Percentiles rank a stretch among this genome's conserved stretches.
These are phyloP conservation scores for Pseudohalonectria lignicola DNA, from an alignment of 2,329 filamentous ascomycete genomes.

Conservation along the genomic window DNA sequence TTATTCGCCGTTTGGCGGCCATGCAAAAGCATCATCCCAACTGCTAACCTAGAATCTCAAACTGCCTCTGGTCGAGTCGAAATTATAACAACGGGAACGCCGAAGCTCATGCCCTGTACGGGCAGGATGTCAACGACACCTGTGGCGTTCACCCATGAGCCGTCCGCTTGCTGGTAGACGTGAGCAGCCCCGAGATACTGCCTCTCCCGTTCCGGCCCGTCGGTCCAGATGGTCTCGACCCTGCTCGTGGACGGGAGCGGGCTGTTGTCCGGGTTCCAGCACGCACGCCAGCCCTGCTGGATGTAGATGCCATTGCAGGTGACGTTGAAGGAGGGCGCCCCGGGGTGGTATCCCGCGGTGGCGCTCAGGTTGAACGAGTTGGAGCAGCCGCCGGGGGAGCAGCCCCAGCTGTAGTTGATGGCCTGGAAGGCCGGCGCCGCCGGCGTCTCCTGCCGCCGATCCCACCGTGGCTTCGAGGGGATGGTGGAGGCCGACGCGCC, in stretches of 20 bases:
- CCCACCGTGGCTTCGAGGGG: background rate
- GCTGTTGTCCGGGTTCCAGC: conserved; percentile 6
- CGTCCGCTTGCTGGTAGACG: conserved; percentile 5
- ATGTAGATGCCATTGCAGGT: conserved; percentile 14
- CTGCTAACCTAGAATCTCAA: too few species aligned
- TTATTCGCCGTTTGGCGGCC: too few species aligned
- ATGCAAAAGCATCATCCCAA: too few species aligned
- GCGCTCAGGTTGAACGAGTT: conserved; percentile 12
- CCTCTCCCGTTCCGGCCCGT: conserved; percentile 6
- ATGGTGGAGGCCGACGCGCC: background rate
- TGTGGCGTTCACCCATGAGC: background rate
- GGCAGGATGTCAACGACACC: background rate
- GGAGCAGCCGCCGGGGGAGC: conserved; percentile 14
- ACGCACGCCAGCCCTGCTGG: conserved; percentile 12
- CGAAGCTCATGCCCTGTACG: background rate
- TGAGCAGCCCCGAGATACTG: conserved; percentile 13
- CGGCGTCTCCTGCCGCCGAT: background rate
- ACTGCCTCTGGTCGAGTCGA: background rate
- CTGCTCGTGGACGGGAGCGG: conserved; percentile 4
- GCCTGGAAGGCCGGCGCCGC: background rate
- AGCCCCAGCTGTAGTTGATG: conserved; percentile 6
- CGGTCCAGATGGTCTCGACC: conserved; percentile 12
- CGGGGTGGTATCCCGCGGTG: conserved; percentile 9
- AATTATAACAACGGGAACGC: background rate
- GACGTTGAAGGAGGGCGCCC: conserved; percentile 15